A percentile compares a stretch with the other conserved stretches of the same genome.
These are phyloP conservation scores for Nitzschia sp. DNA, from an alignment of 108 stramenopile species.

Conservation along the genomic window DNA sequence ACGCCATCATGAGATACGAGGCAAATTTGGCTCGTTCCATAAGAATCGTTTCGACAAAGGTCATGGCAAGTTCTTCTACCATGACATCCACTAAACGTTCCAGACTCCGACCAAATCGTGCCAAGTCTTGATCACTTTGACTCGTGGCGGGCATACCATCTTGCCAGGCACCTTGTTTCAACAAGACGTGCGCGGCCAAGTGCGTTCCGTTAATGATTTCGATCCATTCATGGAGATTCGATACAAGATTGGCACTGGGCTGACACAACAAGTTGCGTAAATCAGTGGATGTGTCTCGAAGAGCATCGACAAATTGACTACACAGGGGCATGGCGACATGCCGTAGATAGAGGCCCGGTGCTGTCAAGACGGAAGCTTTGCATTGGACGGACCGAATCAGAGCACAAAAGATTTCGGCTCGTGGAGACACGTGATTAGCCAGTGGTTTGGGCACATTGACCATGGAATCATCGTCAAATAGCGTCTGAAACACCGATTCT, in stretches of 20 bases:
- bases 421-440: conserved; percentile 43
- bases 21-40: conserved; percentile 80
- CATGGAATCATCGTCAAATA: conserved; percentile 38
- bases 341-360: conserved; percentile 48
- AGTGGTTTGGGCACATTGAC: conserved; percentile 14
- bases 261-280: conserved; percentile 35
- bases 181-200: conserved; percentile 45
- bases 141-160: conserved; percentile 21
- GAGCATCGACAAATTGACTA: conserved; percentile 65
- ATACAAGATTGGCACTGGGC: conserved; percentile 27
- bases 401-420: conserved; percentile 71
- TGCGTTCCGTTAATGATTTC: conserved; percentile 73
- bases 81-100: conserved; percentile 60
- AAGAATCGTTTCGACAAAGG: conserved; percentile 68
- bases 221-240: conserved; percentile 64
- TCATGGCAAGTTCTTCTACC: conserved; percentile 65
- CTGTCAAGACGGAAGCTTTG: conserved; percentile 59
- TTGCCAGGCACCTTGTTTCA: conserved; percentile 18
- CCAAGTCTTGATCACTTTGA: conserved; percentile 53
- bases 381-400: conserved; percentile 62
- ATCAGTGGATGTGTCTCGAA: conserved; percentile 63
- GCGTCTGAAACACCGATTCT: conserved; percentile 58
- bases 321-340: conserved; percentile 69
- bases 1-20: conserved; percentile 69
- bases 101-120: conserved; percentile 62